A percentile compares a stretch with the other conserved stretches of the same genome.
Conservation (phyloP, 2,329 filamentous ascomycete species). For the Monosporascus sp. region DNA sequence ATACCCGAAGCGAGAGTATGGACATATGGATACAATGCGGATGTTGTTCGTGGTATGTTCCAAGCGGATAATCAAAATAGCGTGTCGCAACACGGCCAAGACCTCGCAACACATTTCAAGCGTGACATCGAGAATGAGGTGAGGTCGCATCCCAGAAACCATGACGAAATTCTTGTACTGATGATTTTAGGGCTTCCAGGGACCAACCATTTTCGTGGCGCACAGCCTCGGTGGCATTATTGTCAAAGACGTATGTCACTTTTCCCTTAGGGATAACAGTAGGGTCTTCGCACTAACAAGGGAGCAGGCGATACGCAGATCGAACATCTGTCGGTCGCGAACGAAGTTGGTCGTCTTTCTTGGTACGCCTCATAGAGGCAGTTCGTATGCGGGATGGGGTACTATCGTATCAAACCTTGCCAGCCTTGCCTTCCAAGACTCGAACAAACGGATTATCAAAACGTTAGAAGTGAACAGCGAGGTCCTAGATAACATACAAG, state of each 20-base stretch:
- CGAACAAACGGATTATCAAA: constrained; percentile 27
- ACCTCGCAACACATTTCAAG: constrained; percentile 24
- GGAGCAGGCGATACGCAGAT: constrained; percentile 26
- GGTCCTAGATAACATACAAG: constrained; percentile 32
- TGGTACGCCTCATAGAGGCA: constrained; percentile 34
- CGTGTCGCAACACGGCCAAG: constrained; percentile 29
- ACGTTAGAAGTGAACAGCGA: constrained; percentile 28
- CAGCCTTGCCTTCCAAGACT: constrained; percentile 26
- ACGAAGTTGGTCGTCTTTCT: constrained; percentile 33
- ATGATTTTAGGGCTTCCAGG: constrained; percentile 7
- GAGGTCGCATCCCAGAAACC: constrained; percentile 1
- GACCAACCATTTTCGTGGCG: constrained; percentile 29
- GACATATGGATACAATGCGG: constrained; percentile 37
- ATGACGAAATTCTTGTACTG: neutral
- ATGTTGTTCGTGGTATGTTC: constrained; percentile 29
- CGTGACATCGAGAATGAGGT: constrained; percentile 26
- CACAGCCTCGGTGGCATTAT: constrained; percentile 35
- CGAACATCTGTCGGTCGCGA: constrained; percentile 15
- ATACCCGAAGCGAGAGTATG: constrained; percentile 29
- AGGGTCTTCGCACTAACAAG: neutral
- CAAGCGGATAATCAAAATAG: constrained; percentile 32
- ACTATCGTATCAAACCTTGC: constrained; percentile 27
- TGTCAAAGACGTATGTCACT: constrained; percentile 27
- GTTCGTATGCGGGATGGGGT: constrained; percentile 25
- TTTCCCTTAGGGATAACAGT: neutral